Base-by-base conservation (phyloP, 768 basidiomycete genomes). In the Cyathus striatus region DNA sequence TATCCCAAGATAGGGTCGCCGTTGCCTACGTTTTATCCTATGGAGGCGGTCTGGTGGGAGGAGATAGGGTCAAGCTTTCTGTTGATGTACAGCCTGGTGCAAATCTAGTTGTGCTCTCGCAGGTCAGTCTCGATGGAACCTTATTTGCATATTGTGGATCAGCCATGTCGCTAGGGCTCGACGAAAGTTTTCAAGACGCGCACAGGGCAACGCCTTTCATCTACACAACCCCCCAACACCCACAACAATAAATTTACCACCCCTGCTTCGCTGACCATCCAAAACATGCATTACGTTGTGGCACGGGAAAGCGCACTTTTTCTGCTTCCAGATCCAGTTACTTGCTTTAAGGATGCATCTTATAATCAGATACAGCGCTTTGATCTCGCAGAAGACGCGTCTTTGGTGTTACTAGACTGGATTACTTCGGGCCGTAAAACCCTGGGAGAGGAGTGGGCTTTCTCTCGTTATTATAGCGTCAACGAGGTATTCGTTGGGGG, bases 101-200 rank as follows among this genome's bases (percentile, higher is more conserved):
- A 22, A 72, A 62, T 9, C 74, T 97, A 1, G 66, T 93, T 4
- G 57, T 97, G 38, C 69, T 96, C 23, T 90, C 94, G 7, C 94
- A 97, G 75, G 94, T 86, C 45, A 58, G 72, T 59, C 24, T 21
- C 41, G 33, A 26, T 42, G 18, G 17, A 24, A 38, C 24, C 18
- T 32, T 30, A 10, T n/a, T 36, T 6, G 23, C 9, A 30, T 25
- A 33, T 40, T 39, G n/a, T 30, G n/a, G n/a, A 30, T 30, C 22
- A 37, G 23, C 33, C 16, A 34, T 16, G 35, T 24, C 21, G 43
- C 16, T 51, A 93, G 91, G 90, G 91, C 23, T 90, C 86, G 3
- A 98, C 94, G 7, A 98, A 98, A 60, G 86, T 98, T 16, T 98
- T 95, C 72, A 94, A 92, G 63, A 68, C 72, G 16, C 79, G 92